Conservation (phyloP, 1,284 basidiomycete species). For the Gomphus bonarii region DNA sequence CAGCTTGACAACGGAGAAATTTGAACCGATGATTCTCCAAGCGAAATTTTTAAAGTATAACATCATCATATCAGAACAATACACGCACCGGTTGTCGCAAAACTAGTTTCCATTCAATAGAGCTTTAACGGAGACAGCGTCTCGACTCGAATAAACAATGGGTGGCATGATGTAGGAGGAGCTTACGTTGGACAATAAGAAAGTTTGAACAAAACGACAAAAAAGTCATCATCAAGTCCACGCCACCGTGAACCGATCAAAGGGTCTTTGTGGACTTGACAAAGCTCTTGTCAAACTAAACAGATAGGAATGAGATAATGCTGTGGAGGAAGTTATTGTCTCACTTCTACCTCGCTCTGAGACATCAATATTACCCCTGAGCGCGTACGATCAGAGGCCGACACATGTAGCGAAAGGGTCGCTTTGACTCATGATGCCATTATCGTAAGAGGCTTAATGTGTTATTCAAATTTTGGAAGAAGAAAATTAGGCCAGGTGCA, state of each 20-base stretch:
- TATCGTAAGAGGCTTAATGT: not conserved
- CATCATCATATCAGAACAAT: no score
- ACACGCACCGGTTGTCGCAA: no score
- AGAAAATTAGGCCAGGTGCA: not conserved
- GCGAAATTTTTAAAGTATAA: no score
- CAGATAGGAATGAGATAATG: not conserved
- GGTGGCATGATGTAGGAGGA: not conserved
- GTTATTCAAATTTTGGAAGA: not conserved
- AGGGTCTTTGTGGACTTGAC: not conserved
- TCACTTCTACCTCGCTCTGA: not conserved
- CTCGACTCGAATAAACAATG: not conserved
- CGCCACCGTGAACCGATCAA: not conserved
- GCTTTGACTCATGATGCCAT: not conserved
- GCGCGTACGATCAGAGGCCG: not conserved
- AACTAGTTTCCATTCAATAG: not conserved
- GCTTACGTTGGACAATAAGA: not conserved
- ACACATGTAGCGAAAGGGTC: not conserved
- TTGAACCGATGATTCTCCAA: no score
- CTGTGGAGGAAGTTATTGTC: not conserved
- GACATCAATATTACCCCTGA: slow-evolving; percentile 1
- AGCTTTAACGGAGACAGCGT: not conserved
- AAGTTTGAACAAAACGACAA: not conserved
- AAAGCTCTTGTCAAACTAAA: not conserved
- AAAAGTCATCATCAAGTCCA: not conserved
- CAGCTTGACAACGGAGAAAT: no score